Conservation (phyloP, 495 filamentous ascomycete species). For the Neurospora sp. region DNA sequence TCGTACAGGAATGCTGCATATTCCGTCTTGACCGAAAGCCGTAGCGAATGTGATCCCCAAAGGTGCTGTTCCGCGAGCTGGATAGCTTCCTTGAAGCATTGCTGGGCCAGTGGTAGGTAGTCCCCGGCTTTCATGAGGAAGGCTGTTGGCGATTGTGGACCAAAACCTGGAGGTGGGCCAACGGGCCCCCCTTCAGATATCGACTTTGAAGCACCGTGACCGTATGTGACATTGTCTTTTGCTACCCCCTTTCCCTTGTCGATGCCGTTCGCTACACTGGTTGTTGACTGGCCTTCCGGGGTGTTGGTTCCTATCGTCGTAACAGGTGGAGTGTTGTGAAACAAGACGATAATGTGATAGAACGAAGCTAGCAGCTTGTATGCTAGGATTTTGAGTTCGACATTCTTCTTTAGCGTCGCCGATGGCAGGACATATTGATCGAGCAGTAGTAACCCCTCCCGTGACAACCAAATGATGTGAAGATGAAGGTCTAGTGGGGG, state of each 20-base stretch:
- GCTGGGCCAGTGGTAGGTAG: conserved; percentile 71
- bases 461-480: conserved; percentile 90
- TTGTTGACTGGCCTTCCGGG: conserved; percentile 12
- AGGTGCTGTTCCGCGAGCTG: conserved; percentile 63
- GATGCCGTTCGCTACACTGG: conserved; percentile 14
- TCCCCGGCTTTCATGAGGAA: conserved; percentile 74
- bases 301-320: conserved; percentile 27
- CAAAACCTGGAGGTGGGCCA: conserved; percentile 38
- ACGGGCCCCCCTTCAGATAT: conserved; percentile 37
- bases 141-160: conserved; percentile 41
- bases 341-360: conserved; percentile 93
- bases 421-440: conserved; percentile 73
- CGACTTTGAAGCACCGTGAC: neutral
- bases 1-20: conserved; percentile 94
- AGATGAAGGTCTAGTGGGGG: conserved; percentile 78
- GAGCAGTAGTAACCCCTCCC: conserved; percentile 79
- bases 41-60: conserved; percentile 80
- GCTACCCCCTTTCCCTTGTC: conserved; percentile 39
- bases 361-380: conserved; percentile 90
- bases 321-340: conserved; percentile 62
- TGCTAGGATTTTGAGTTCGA: conserved; percentile 75
- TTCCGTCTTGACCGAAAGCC: conserved; percentile 84
- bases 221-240: conserved; percentile 21
- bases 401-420: conserved; percentile 50
- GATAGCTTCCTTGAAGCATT: conserved; percentile 70